Conservation (phyloP, 148 eudicot genomes). For the Fagopyrum tataricum region DNA sequence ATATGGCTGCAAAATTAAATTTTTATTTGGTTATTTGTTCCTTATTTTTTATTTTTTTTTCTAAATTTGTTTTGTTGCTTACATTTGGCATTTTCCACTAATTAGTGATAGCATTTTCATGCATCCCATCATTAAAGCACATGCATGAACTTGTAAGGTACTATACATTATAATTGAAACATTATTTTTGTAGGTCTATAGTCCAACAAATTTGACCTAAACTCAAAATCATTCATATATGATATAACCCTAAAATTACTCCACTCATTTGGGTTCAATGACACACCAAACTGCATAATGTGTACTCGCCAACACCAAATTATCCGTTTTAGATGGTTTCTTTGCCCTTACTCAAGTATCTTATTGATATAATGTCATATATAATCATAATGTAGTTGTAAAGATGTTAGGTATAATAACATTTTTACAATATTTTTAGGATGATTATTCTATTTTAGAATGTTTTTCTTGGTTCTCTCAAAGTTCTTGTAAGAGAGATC, state of each 20-base stretch:
- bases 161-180: background rate
- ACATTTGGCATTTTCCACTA: background rate
- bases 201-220: background rate
- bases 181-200: background rate
- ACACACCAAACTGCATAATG: no score
- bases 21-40: background rate
- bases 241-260: background rate
- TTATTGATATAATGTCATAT: no score
- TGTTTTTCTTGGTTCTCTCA: no score
- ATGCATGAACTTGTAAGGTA: background rate
- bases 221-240: background rate
- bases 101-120: background rate
- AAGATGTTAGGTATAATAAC: no score
- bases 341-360: no score
- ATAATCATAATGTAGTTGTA: no score
- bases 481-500: no score
- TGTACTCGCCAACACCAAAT: no score
- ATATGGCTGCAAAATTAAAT: background rate
- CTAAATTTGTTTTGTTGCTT: background rate
- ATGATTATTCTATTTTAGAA: no score
- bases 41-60: background rate
- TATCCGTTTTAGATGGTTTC: no score
- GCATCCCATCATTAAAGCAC: slow-evolving; percentile 11
- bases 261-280: background rate
- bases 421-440: no score